Evolutionary conservation across 2,329 filamentous ascomycete species (phyloP), one percentile per base, ranked within the genome.

Genomic region (Nothomitra cinnamomea): DNA sequence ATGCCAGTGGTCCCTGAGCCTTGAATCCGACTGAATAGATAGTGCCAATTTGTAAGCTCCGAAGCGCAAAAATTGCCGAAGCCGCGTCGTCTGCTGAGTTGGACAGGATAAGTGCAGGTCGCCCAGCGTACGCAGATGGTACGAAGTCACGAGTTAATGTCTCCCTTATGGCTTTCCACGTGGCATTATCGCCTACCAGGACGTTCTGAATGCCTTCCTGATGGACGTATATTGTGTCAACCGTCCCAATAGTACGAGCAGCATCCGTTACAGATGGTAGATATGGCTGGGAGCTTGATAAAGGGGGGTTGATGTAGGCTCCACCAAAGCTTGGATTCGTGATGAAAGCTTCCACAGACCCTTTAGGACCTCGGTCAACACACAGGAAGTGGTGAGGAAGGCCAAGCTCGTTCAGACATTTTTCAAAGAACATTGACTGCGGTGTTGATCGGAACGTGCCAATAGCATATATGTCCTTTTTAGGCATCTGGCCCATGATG

Each of bases 11-110:
- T 60, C 61, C 67, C 8, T 55, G 61, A 3, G 78, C 81, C 61
- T 78, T 80, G 69, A 94, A 92, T 1, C 87, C 87, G 45, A 90
- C 85, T 0, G 86, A 90, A 66, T 89, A 89, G 40, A 94, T 83
- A 54, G 86, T 83, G 36, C 82, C 81, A 52, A 90, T 80, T 53
- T 79, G 80, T 25, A 94, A 74, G 40, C 82, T 85, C 59, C 81
- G 81, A 56, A 94, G 71, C 0, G 87, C 87, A 61, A 86, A 94
- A 57, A 94, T 82, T 1, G 82, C 78, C 0, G 85, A 82, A 1
- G 85, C 83, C 3, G 87, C 87, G 59, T 90, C 85, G 54, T 85
- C 80, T 42, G 84, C 77, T 0, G 77, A 79, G 17, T 78, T 82
- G 7, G 85, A 84, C 10, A 94, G 70, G 13, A 94, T 77, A 45